phyloP scores from a whole-genome alignment of 345 rosid genomes.

The Sonneratia caseolaris region DNA sequence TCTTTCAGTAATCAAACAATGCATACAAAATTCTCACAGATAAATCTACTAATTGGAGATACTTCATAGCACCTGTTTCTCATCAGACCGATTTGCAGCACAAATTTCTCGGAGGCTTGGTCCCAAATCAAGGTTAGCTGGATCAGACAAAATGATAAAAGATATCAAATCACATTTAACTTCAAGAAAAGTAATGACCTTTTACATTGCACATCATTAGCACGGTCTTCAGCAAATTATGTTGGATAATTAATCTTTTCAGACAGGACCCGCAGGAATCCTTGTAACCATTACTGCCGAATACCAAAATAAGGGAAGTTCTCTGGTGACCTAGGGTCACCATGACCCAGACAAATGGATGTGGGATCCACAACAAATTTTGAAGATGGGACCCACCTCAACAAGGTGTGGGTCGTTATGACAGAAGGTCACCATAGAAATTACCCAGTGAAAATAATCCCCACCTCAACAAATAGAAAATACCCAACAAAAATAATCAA shows the following conservation, averaged over 20 bases:
- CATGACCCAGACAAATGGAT: too few relatives aligned
- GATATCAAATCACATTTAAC: not conserved
- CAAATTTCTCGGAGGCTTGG: conserved; percentile 80
- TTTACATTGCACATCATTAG: not conserved
- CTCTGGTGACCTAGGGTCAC: too few relatives aligned
- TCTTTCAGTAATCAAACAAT: not conserved
- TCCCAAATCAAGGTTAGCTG: conserved; percentile 74
- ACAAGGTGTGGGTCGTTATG: too few relatives aligned
- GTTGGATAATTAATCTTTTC: not conserved
- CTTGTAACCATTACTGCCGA: not conserved
- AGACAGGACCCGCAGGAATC: not conserved
- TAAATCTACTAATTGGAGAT: not conserved
- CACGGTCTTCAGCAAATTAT: not conserved
- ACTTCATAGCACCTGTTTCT: conserved; percentile 56
- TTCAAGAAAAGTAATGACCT: not conserved
- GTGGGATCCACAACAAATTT: not conserved
- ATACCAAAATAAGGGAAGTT: too few relatives aligned
- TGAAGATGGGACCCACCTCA: too few relatives aligned
- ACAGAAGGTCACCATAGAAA: too few relatives aligned
- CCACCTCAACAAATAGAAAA: too few relatives aligned
- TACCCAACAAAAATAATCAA: too few relatives aligned
- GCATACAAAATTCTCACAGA: not conserved
- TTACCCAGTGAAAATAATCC: too few relatives aligned
- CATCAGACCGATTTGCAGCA: conserved; percentile 78
- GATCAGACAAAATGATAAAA: conserved; percentile 12